These are phyloP conservation scores for Amniculicola lignicola DNA, from an alignment of 495 filamentous ascomycete species.

Conservation along the genomic window DNA sequence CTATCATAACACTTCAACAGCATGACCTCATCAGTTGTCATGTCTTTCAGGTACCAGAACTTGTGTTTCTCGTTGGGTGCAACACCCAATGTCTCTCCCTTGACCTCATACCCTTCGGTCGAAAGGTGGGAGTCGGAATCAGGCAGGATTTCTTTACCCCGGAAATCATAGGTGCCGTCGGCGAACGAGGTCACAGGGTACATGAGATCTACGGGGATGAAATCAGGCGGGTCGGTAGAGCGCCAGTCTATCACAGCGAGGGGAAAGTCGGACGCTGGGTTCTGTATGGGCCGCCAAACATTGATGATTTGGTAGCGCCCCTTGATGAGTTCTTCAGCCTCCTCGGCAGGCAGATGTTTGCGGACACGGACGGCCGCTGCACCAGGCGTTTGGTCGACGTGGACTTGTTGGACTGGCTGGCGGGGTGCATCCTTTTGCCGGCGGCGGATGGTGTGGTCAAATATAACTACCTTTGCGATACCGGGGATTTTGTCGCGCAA, in stretches of 20 bases:
- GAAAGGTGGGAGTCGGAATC: conserved; percentile 15
- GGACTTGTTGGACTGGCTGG: conserved; percentile 44
- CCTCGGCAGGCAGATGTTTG: conserved; percentile 46
- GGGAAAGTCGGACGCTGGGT: conserved; percentile 40
- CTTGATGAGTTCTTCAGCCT: conserved; percentile 59
- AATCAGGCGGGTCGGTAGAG: conserved; percentile 37
- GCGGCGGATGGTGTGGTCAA: conserved; percentile 44
- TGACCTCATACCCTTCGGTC: conserved; percentile 40
- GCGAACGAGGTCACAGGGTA: conserved; percentile 37
- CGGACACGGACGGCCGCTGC: conserved; percentile 40
- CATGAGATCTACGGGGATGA: conserved; percentile 39
- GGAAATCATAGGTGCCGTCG: conserved; percentile 36
- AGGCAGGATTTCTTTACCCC: conserved; percentile 41
- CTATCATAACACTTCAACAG: conserved; percentile 44
- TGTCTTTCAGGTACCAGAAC: conserved; percentile 44
- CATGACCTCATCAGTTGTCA: conserved; percentile 44
- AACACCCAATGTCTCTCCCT: conserved; percentile 41
- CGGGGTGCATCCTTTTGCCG: conserved; percentile 36
- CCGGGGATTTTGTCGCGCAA: conserved; percentile 31
- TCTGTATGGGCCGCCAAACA: conserved; percentile 71
- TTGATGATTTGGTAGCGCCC: conserved; percentile 74
- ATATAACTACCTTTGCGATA: conserved; percentile 42
- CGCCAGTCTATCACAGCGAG: conserved; percentile 44
- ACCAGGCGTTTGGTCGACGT: conserved; percentile 42
- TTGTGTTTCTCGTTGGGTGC: conserved; percentile 38